Evolutionary conservation across 2,329 filamentous ascomycete species (phyloP).

Genomic region (Cercospora sojina): DNA sequence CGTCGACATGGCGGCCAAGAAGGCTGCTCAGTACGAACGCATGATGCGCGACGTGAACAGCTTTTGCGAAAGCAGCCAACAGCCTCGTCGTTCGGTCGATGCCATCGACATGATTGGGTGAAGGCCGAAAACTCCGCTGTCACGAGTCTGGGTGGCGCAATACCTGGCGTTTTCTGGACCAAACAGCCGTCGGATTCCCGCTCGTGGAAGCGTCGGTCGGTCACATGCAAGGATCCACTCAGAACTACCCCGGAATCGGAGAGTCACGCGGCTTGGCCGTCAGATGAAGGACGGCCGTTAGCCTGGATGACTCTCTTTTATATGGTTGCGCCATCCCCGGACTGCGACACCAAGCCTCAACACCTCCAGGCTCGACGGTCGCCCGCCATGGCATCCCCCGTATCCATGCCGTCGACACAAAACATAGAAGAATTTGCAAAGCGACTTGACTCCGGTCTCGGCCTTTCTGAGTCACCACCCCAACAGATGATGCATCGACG

Average conservation of each 20-base stretch:
- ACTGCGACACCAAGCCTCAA: neutral
- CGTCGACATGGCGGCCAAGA: conserved; percentile 30
- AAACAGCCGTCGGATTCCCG: neutral
- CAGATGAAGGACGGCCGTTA: neutral
- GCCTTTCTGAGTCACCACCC: conserved; percentile 11
- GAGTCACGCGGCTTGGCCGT: conserved; percentile 4
- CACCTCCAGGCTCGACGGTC: neutral
- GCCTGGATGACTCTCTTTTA: conserved; percentile 5
- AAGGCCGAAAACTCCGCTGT: conserved; percentile 4
- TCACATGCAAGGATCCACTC: conserved; percentile 5
- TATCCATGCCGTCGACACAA: neutral
- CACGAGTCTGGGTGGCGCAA: neutral
- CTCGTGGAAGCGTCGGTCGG: neutral
- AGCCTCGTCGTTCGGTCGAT: conserved; percentile 18
- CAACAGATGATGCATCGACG: neutral
- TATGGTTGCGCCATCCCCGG: conserved; percentile 1
- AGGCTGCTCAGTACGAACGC: conserved; percentile 32
- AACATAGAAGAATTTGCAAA: neutral
- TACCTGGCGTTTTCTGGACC: conserved; percentile 1
- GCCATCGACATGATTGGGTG: conserved; percentile 32
- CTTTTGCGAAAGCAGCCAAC: conserved; percentile 23
- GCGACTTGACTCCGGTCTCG: conserved; percentile 9
- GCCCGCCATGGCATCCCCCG: neutral
- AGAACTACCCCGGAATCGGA: neutral
- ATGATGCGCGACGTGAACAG: conserved; percentile 30